Percentiles rank a stretch among this genome's conserved stretches.
These are phyloP conservation scores for Bigelowiella natans DNA, from an alignment of 78 protist species.

Conservation along the genomic window DNA sequence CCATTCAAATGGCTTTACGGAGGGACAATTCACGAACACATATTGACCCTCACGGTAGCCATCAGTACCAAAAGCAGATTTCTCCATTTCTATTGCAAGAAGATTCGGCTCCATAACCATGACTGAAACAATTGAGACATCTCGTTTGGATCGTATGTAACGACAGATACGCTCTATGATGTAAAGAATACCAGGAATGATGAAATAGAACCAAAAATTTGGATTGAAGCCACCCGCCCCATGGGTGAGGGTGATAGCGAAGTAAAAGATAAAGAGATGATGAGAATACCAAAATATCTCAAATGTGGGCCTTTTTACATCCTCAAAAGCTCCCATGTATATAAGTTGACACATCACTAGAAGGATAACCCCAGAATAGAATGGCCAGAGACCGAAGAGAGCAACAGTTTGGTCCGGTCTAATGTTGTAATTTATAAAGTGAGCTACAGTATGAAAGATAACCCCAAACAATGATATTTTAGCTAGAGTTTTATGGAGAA, in stretches of 20 bases:
- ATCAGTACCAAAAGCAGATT: not conserved
- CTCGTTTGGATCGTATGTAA: not conserved
- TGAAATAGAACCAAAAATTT: not conserved
- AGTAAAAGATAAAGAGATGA: not conserved
- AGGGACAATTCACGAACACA: conserved; percentile 3
- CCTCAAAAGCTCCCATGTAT: not conserved
- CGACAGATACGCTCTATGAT: not conserved
- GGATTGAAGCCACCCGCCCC: not conserved
- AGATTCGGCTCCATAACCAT: not conserved
- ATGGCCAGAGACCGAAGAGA: not conserved
- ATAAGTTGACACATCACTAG: not conserved
- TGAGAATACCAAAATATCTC: not conserved
- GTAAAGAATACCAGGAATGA: not conserved
- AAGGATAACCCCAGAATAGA: not conserved
- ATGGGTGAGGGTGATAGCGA: not conserved
- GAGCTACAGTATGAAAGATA: not conserved
- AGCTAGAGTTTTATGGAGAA: not conserved
- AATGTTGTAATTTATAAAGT: not conserved
- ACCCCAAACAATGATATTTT: not conserved
- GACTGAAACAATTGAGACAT: not conserved
- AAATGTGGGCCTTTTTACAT: not conserved
- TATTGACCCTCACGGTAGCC: not conserved
- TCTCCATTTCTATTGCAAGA: not conserved
- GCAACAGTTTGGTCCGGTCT: not conserved
- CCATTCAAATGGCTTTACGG: not conserved